Percentiles rank a stretch among this genome's conserved stretches.
phyloP scores from a whole-genome alignment of 148 eudicot genomes.

The Vaccinium macrocarpon region DNA sequence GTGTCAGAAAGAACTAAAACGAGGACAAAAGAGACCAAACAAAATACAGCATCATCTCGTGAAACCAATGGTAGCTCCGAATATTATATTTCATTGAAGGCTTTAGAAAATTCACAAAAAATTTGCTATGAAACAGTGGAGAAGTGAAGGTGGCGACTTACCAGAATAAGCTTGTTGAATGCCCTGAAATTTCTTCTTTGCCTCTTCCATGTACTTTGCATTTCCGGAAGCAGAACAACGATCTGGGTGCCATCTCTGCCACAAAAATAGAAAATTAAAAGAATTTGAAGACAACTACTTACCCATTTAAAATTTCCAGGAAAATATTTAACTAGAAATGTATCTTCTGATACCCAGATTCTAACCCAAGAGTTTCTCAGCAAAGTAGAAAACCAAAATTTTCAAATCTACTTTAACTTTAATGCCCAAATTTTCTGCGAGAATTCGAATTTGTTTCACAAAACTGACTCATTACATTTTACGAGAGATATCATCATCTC shows the following conservation, averaged over 20 bases:
- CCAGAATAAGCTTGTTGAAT: slow-evolving; percentile 85
- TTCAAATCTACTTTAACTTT: too few relatives aligned
- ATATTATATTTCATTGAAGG: background rate
- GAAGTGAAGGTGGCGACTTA: slow-evolving; percentile 16
- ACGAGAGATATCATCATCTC: too few relatives aligned
- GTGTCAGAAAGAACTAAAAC: slow-evolving; percentile 68
- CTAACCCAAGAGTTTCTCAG: background rate
- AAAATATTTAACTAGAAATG: background rate
- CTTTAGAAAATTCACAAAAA: too few relatives aligned
- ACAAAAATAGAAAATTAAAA: background rate
- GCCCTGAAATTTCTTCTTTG: slow-evolving; percentile 71
- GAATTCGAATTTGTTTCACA: too few relatives aligned
- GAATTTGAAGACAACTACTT: background rate
- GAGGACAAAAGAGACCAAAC: slow-evolving; percentile 34
- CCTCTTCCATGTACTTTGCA: slow-evolving; percentile 52
- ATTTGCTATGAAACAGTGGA: background rate
- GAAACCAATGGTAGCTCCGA: slow-evolving; percentile 5
- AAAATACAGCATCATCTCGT: slow-evolving; percentile 13
- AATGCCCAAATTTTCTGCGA: too few relatives aligned
- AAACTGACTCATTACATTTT: too few relatives aligned
- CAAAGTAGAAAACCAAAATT: too few relatives aligned
- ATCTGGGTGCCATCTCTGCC: slow-evolving; percentile 96
- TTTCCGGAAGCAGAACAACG: slow-evolving; percentile 65
- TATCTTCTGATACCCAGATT: background rate
- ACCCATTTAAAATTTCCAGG: background rate